These are phyloP conservation scores for Persicaria maculosa DNA, from an alignment of 148 eudicot species.

Conservation along the genomic window DNA sequence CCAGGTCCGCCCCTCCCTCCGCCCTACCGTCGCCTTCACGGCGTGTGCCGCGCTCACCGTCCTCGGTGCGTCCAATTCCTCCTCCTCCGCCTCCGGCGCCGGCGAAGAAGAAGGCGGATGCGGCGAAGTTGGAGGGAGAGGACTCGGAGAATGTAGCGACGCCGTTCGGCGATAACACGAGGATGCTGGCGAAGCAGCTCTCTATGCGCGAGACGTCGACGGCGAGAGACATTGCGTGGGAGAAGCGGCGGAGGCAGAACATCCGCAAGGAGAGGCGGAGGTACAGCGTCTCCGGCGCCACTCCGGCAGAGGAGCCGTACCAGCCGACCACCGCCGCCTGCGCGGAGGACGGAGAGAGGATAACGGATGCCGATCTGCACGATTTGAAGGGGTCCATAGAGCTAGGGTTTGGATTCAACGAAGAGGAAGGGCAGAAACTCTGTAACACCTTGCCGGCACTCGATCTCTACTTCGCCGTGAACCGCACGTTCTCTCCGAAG, in stretches of 20 bases:
- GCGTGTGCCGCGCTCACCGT: not conserved
- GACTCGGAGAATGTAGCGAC: too few relatives aligned
- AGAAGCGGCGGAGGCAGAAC: conserved; percentile 54
- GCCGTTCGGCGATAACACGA: too few relatives aligned
- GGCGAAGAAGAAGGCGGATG: conserved; percentile 16
- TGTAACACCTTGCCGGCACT: conserved; percentile 67
- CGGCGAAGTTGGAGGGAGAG: conserved; percentile 39
- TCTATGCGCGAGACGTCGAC: conserved; percentile 55
- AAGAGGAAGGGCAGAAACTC: conserved; percentile 44
- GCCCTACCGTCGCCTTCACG: not conserved
- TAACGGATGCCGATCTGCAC: conserved; percentile 64
- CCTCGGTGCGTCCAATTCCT: not conserved
- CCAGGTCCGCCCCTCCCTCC: not conserved
- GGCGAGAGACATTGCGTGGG: conserved; percentile 67
- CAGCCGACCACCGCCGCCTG: not conserved
- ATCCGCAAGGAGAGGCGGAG: conserved; percentile 31
- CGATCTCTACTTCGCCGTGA: conserved; percentile 77
- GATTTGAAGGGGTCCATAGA: conserved; percentile 80
- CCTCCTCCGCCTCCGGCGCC: conserved; percentile 5
- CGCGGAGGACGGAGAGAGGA: not conserved
- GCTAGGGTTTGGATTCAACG: conserved; percentile 81
- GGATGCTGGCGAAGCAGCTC: conserved; percentile 52
- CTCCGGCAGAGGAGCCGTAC: not conserved
- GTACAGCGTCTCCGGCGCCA: conserved; percentile 13
- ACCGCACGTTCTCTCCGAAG: conserved; percentile 45